phyloP scores from a whole-genome alignment of 345 rosid genomes.

The Reutealis trisperma region DNA sequence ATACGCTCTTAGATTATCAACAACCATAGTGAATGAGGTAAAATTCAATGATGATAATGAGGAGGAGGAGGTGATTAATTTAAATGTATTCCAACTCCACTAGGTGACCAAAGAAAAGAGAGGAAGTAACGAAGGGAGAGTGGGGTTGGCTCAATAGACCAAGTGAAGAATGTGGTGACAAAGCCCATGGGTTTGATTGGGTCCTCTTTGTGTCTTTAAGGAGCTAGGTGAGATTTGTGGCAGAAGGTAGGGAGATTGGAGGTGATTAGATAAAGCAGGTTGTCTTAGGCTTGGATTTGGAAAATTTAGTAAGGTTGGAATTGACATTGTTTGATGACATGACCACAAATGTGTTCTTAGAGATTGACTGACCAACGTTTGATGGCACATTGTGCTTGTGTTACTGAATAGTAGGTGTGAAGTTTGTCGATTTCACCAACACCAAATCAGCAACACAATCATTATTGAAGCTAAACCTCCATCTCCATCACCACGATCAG shows the following conservation, averaged over 20 bases:
- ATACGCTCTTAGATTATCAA: slow-evolving; percentile 87
- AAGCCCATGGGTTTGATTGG: slow-evolving; percentile 81
- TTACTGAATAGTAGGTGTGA: slow-evolving; percentile 59
- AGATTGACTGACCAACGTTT: slow-evolving; percentile 60
- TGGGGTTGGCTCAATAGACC: slow-evolving; percentile 80
- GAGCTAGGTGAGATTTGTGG: slow-evolving; percentile 27
- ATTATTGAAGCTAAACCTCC: too few relatives aligned
- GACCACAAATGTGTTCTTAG: slow-evolving; percentile 79
- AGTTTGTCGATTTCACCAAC: too few relatives aligned
- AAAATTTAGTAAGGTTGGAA: slow-evolving; percentile 67
- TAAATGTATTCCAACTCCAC: slow-evolving; percentile 91
- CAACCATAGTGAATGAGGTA: slow-evolving; percentile 62
- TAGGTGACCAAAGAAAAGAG: slow-evolving; percentile 82
- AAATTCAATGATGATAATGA: slow-evolving; percentile 36
- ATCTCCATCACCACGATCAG: too few relatives aligned
- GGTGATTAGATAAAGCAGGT: slow-evolving; percentile 81
- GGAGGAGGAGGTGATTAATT: slow-evolving; percentile 42
- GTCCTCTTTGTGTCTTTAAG: slow-evolving; percentile 50
- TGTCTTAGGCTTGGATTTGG: slow-evolving; percentile 80
- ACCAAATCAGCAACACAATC: too few relatives aligned
- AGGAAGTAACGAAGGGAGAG: slow-evolving; percentile 71
- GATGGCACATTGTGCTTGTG: slow-evolving; percentile 73
- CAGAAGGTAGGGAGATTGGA: slow-evolving; percentile 64
- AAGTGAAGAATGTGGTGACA: slow-evolving; percentile 82
- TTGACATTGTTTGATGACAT: slow-evolving; percentile 78